Conservation (phyloP, 129 eudicot species). For the Artemisia argyi region DNA sequence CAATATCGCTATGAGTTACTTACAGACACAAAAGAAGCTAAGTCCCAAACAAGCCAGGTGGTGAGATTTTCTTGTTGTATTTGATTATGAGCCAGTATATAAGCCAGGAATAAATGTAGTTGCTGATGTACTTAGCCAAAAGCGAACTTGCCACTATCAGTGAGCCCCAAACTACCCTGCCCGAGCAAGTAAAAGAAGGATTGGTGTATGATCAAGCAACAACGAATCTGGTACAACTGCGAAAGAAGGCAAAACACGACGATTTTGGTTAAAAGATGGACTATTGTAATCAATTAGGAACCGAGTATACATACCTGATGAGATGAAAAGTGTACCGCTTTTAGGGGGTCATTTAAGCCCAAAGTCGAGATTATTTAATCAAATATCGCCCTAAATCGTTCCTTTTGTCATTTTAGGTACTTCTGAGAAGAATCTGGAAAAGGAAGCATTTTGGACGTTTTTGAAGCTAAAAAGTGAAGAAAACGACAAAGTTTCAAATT, state of each 20-base stretch:
- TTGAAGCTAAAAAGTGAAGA: too few relatives aligned
- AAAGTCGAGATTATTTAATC: too few relatives aligned
- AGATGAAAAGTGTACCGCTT: too few relatives aligned
- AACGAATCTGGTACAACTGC: background rate
- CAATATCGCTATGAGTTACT: background rate
- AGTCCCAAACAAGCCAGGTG: background rate
- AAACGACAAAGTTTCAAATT: too few relatives aligned
- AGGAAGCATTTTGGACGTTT: too few relatives aligned
- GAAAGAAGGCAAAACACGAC: background rate
- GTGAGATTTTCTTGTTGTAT: background rate
- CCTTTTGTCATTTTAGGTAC: too few relatives aligned
- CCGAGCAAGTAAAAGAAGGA: background rate
- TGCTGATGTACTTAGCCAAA: slow-evolving; percentile 18
- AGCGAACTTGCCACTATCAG: background rate
- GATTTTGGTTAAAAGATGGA: background rate
- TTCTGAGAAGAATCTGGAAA: too few relatives aligned
- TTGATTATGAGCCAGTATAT: slow-evolving; percentile 11
- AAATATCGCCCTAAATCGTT: too few relatives aligned
- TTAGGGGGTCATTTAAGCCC: too few relatives aligned
- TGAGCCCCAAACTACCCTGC: background rate
- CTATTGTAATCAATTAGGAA: background rate
- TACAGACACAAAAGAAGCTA: background rate
- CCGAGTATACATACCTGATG: background rate
- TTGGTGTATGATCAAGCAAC: background rate
- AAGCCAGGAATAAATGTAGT: slow-evolving; percentile 18